phyloP scores from a whole-genome alignment of 1,284 basidiomycete species.

The Rhodotorula glutinis region DNA sequence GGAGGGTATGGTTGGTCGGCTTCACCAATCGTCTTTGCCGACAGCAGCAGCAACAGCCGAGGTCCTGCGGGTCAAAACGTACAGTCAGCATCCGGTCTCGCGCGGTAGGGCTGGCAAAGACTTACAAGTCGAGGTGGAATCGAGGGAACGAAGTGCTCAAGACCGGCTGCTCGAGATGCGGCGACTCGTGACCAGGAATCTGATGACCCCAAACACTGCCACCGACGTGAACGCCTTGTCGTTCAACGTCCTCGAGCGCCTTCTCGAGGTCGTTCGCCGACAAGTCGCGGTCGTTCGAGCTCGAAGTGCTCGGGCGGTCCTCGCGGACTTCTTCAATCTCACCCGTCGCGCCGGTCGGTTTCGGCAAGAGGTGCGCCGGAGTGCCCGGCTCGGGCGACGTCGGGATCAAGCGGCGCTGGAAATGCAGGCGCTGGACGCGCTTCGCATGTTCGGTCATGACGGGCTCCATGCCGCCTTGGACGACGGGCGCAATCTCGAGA shows the following conservation, averaged over 20 bases:
- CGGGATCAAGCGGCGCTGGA: constrained; percentile 16
- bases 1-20: too few species aligned
- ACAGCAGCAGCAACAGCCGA: constrained; percentile 58
- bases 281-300: not conserved
- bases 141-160: constrained; percentile 66
- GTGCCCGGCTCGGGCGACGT: constrained; percentile 19
- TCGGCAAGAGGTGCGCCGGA: constrained; percentile 4
- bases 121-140: constrained; percentile 70
- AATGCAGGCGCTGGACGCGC: constrained; percentile 16
- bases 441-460: constrained; percentile 29
- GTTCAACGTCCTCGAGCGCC: constrained; percentile 3
- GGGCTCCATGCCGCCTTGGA: constrained; percentile 50
- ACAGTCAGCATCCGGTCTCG: not conserved
- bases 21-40: constrained; percentile 29
- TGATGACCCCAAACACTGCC: constrained; percentile 15
- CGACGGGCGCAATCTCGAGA: constrained; percentile 69
- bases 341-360: not conserved
- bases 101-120: not conserved
- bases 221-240: constrained; percentile 15
- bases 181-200: constrained; percentile 26
- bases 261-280: constrained; percentile 23
- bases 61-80: constrained; percentile 48
- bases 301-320: not conserved
- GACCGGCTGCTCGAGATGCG: constrained; percentile 36
- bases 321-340: not conserved